Base-by-base conservation (phyloP, 192 early-diverging fungal genomes). In the Umbelopsis ramanniana region DNA sequence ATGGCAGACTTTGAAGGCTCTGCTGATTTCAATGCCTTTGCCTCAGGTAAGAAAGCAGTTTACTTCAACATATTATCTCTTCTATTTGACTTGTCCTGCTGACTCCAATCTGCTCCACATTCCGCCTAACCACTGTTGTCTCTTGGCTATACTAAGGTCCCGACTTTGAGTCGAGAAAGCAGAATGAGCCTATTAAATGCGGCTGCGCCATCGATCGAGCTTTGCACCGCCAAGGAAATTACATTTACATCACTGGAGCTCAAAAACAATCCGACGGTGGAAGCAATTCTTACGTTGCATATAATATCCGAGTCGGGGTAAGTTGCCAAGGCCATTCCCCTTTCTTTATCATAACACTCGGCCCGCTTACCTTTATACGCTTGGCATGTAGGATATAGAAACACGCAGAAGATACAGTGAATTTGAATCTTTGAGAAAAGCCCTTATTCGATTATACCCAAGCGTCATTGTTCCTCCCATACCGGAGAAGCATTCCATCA, bases 401-500 rank as follows among this genome's bases (percentile, higher is more conserved):
- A 86, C 93, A 40, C 91, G 86, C 70, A 90, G 93, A 53, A 88
- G 97, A 40, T 99, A 99, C 80, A 95, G 94, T 67, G 97, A 99
- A 79, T 99, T 99, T 72, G 97, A 97, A 78, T 90, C 94, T 4
- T 84, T 99, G 50, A 85, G 95, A 69, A 92, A 86, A 57, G 78
- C 90, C 14, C 84, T 99, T 60, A 83, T 82, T 21, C 83, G 88
- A 46, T 84, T 95, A 66, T 93, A 98, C 77, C 96, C 96, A 7
- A 93, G 91, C 1, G 76, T 93, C 48, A 92, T 97, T 57, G 89
- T 98, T 11, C 96, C 96, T 7, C 97, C 97, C 23, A 97, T 99
- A 73, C 97, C 97, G 21, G 96, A 97, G 71, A 99, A 99, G 82
- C 97, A 99, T 84, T 90, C 94, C 22, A 76, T 99, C 66, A 84